Evolutionary conservation across 495 filamentous ascomycete species (phyloP).

Genomic region (Aspergillus coremiiformis): DNA sequence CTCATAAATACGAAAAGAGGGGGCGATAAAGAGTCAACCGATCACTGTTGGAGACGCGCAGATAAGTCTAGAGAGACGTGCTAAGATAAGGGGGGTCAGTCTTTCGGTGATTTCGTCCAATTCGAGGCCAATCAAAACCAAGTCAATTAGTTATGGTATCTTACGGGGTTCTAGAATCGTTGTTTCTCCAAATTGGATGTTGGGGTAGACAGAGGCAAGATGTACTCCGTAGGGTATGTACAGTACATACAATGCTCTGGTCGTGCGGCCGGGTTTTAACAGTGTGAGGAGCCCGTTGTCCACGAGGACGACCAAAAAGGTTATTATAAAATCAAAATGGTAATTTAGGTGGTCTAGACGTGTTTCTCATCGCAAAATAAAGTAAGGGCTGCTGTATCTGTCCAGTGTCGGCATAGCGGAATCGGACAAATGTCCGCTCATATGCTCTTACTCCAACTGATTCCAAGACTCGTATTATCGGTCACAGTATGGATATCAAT

Average conservation of each 20-base stretch:
- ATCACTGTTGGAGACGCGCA: background rate
- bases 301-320: no score
- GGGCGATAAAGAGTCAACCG: background rate
- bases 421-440: background rate
- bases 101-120: slow-evolving; percentile 2
- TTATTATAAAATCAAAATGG: no score
- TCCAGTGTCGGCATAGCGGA: no score
- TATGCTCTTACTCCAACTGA: background rate
- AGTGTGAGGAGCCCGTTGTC: no score
- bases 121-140: background rate
- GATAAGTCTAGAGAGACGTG: slow-evolving; percentile 5
- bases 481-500: background rate
- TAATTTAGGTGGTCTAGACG: no score
- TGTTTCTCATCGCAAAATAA: no score
- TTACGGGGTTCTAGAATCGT: background rate
- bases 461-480: background rate
- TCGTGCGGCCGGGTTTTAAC: no score
- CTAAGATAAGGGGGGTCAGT: slow-evolving; percentile 12
- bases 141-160: background rate
- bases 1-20: background rate
- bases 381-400: no score
- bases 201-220: no score
- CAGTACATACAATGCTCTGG: no score
- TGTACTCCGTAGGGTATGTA: no score
- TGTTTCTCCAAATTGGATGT: slow-evolving; percentile 1